Conservation (phyloP, 179 eudicot species). For the Silene noctiflora region DNA sequence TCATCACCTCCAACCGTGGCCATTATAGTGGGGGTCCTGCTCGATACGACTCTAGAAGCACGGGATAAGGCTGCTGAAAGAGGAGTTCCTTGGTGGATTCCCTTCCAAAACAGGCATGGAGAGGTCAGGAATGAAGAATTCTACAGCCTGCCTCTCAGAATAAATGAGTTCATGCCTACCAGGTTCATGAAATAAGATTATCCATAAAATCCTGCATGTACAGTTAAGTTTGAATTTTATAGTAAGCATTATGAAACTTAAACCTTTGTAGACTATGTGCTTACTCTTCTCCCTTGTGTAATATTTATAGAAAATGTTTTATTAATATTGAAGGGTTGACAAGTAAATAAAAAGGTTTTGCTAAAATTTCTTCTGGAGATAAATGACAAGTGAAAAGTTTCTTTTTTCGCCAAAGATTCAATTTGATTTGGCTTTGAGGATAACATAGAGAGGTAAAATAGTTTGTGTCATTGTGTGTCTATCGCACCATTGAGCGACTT, state of each 20-base stretch:
- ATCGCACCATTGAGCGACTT: too few relatives aligned
- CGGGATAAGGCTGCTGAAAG: constrained; percentile 46
- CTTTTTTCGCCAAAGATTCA: too few relatives aligned
- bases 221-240: constrained; percentile 27
- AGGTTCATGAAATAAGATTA: constrained; percentile 41
- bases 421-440: too few relatives aligned
- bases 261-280: too few relatives aligned
- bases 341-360: too few relatives aligned
- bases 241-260: not conserved
- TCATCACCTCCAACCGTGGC: constrained; percentile 83
- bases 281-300: too few relatives aligned
- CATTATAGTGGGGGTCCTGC: constrained; percentile 56
- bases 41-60: constrained; percentile 73
- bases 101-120: constrained; percentile 66
- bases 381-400: too few relatives aligned
- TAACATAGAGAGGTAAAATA: too few relatives aligned
- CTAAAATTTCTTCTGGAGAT: too few relatives aligned
- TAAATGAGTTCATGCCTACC: constrained; percentile 66
- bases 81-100: constrained; percentile 86
- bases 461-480: too few relatives aligned
- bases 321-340: too few relatives aligned
- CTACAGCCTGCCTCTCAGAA: constrained; percentile 72
- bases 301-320: too few relatives aligned
- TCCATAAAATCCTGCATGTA: constrained; percentile 17
- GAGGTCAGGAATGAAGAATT: constrained; percentile 89